A percentile compares a stretch with the other conserved stretches of the same genome.
Conservation (phyloP, 2,329 filamentous ascomycete genomes). For the Hymenotorrendiella dingleyae region DNA sequence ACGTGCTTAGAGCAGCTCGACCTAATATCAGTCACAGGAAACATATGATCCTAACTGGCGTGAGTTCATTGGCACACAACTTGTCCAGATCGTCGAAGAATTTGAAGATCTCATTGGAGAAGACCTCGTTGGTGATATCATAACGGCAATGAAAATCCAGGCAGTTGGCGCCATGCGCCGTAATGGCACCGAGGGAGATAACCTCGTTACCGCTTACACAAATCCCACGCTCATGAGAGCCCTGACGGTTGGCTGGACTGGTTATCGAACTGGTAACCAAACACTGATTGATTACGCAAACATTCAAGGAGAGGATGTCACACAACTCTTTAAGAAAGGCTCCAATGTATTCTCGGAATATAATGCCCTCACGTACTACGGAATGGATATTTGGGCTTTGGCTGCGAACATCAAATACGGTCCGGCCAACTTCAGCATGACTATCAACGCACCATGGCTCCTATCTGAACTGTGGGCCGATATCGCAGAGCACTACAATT, state of each 20-base stretch:
- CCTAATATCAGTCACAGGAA: too few species aligned
- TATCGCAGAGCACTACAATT: conserved; percentile 49
- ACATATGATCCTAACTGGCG: conserved; percentile 61
- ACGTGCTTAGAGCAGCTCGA: too few species aligned
- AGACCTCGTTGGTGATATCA: conserved; percentile 37
- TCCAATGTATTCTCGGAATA: conserved; percentile 49
- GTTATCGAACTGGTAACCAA: conserved; percentile 43
- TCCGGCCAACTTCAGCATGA: conserved; percentile 46
- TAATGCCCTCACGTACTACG: conserved; percentile 53
- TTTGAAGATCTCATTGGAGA: conserved; percentile 41
- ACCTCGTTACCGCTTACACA: conserved; percentile 20
- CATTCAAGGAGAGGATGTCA: conserved; percentile 45
- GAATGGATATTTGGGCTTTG: conserved; percentile 48
- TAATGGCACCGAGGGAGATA: conserved; percentile 49
- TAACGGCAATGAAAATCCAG: conserved; percentile 46
- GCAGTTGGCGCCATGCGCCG: conserved; percentile 55
- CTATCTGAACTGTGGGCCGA: conserved; percentile 46
- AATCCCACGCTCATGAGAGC: conserved; percentile 52
- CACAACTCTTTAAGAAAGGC: conserved; percentile 47
- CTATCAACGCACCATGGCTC: conserved; percentile 43
- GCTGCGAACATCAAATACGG: conserved; percentile 46
- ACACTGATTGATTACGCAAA: conserved; percentile 56
- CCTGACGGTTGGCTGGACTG: conserved; percentile 52
- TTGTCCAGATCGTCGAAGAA: conserved; percentile 54
- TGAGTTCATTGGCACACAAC: conserved; percentile 53